Percentiles rank a stretch among this genome's conserved stretches.
These are phyloP conservation scores for Favolaschia claudopus DNA, from an alignment of 768 basidiomycete genomes.

Conservation along the genomic window DNA sequence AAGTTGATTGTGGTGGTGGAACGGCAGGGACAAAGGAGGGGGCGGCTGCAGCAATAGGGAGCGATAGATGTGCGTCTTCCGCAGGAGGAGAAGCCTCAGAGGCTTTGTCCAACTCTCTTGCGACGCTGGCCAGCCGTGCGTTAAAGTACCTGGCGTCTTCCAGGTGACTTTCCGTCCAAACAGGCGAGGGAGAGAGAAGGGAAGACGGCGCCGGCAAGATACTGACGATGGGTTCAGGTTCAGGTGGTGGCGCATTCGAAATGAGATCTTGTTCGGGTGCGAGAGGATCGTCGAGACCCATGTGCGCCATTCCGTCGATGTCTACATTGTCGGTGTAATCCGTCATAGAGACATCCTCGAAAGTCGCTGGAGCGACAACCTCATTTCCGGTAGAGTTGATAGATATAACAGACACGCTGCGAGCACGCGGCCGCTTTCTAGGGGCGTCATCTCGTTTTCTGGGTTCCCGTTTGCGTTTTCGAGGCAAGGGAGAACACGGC, in stretches of 20 bases:
- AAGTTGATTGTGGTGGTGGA: no score
- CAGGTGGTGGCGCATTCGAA: neutral
- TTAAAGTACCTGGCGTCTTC: no score
- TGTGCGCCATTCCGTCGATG: neutral
- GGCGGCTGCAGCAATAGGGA: no score
- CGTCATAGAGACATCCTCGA: neutral
- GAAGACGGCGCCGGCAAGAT: neutral
- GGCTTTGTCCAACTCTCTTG: no score
- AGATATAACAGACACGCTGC: no score
- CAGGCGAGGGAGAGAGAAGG: neutral
- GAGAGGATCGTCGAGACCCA: neutral
- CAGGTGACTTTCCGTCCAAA: no score
- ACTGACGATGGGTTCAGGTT: neutral
- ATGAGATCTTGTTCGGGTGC: neutral
- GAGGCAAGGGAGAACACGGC: neutral
- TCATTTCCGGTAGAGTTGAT: no score
- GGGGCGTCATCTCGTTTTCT: neutral
- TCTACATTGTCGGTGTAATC: neutral
- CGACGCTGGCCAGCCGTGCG: no score
- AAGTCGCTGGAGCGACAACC: neutral
- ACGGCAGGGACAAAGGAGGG: no score
- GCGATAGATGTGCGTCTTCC: no score
- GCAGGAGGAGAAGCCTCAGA: no score
- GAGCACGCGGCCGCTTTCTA: neutral
- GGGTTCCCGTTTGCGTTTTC: constrained; percentile 5